phyloP scores from a whole-genome alignment of 768 basidiomycete species.

The Tephrocybe sp. region DNA sequence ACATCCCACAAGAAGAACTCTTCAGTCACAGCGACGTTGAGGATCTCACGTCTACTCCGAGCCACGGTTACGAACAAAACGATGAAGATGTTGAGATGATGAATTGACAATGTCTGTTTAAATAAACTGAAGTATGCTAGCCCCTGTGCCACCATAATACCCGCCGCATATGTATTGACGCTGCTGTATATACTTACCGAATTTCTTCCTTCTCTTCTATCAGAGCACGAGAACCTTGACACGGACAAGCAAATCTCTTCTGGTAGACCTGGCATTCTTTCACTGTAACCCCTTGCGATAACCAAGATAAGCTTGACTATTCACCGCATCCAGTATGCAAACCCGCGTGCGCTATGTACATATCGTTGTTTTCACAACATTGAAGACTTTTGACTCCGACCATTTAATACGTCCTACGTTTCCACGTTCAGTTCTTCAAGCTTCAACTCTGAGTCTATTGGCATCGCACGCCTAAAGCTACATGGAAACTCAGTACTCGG shows the following conservation, averaged over 20 bases:
- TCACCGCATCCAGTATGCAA: too few species aligned
- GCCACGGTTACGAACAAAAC: neutral
- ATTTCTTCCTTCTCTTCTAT: too few species aligned
- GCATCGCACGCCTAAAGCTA: neutral
- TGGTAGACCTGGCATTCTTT: neutral
- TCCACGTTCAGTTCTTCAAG: neutral
- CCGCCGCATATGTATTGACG: too few species aligned
- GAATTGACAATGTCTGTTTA: constrained; percentile 3
- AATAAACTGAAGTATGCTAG: too few species aligned
- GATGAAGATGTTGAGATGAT: constrained; percentile 30
- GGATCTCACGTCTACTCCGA: constrained; percentile 13
- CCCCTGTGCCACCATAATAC: too few species aligned
- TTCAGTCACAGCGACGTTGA: constrained; percentile 35
- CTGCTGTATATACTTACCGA: too few species aligned
- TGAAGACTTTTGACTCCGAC: neutral
- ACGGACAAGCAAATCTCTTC: neutral
- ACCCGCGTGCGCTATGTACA: too few species aligned
- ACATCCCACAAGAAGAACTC: constrained; percentile 43
- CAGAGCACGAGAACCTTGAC: neutral
- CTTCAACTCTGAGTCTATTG: neutral
- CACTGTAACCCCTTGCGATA: too few species aligned
- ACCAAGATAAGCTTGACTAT: too few species aligned
- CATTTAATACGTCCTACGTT: neutral
- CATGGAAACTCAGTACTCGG: neutral
- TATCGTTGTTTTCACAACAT: too few species aligned